phyloP scores from a whole-genome alignment of 176 grass and related monocot species.

The Raddia guianensis region DNA sequence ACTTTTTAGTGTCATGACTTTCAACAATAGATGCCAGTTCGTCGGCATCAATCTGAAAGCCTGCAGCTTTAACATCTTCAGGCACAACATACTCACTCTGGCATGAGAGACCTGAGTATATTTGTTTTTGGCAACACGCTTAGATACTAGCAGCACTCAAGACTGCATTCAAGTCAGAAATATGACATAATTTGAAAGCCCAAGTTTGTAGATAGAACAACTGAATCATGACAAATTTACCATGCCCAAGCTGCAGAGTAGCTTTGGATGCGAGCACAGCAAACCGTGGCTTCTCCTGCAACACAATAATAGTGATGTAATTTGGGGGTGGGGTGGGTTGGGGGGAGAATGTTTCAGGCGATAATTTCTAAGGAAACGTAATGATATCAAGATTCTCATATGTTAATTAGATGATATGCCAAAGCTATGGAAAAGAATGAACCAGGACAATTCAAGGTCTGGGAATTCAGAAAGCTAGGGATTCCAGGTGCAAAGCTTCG shows the following conservation, averaged over 20 bases:
- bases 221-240: constrained; percentile 41
- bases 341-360: neutral
- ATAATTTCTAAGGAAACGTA: neutral
- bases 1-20: constrained; percentile 48
- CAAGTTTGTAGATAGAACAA: constrained; percentile 19
- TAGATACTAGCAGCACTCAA: constrained; percentile 40
- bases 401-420: neutral
- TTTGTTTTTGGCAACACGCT: constrained; percentile 35
- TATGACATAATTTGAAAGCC: constrained; percentile 9
- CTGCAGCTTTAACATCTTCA: constrained; percentile 51
- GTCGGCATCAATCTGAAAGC: constrained; percentile 59
- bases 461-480: neutral
- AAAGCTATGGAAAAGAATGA: neutral
- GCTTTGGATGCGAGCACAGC: constrained; percentile 57
- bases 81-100: constrained; percentile 46
- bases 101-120: constrained; percentile 54
- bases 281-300: constrained; percentile 66
- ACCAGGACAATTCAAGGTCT: neutral
- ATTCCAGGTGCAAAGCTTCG: neutral
- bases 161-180: constrained; percentile 16
- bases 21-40: constrained; percentile 61
- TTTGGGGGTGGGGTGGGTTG: neutral
- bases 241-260: constrained; percentile 57
- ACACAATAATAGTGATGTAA: neutral
- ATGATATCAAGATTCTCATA: neutral